Base-by-base conservation (phyloP, 1,284 basidiomycete species). In the Grifola frondosa region DNA sequence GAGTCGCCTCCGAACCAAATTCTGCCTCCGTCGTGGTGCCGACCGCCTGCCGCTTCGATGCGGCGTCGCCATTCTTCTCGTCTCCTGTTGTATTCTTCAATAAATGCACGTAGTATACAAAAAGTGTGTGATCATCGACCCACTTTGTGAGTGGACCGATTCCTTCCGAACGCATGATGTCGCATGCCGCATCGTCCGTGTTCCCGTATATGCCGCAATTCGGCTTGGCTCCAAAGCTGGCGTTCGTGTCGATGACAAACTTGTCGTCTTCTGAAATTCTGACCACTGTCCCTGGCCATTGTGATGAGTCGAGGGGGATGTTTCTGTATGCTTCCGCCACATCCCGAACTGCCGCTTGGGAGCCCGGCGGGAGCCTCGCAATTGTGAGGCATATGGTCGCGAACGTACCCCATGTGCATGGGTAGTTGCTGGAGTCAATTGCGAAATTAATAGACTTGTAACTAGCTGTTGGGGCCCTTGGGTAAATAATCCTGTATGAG, bases 341-440 rank as follows among this genome's bases (percentile, higher is more conserved):
- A 39, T 73, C 69, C 0, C 63, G 47, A 0, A 64, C 58, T 0
- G 69, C 67, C 0, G 50, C 63, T 50, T 74, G 57, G 0, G 64
- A 64, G 0, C 66, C 65, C 0, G 59, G 60, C 0, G 70, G 70
- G 0, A 70, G 61, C 0, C 32, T 15, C 0, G 46, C 35, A 6
- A 73, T 52, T 1, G 68, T 11, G 0, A 62, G 30, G 0, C 48
- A 58, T 0, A 67, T 42, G 0, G 57, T 44, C 0, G 39, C 10
- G 42, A 73, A 73, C 1, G 69, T 67, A 0, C 71, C 69, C 68
- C 68, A 75, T 0, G 61, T 63, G 47, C 66, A 70, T 0, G 65
- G 68, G 47, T 61, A 75, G 1, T 50, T 10, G n/a, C 60, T 37
- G 0, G 69, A 51, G 22, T 68, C 29, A 6, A 71, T 66, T n/a